phyloP scores from a whole-genome alignment of 257 asterid species.

The Nicotiana tomentosiformis region DNA sequence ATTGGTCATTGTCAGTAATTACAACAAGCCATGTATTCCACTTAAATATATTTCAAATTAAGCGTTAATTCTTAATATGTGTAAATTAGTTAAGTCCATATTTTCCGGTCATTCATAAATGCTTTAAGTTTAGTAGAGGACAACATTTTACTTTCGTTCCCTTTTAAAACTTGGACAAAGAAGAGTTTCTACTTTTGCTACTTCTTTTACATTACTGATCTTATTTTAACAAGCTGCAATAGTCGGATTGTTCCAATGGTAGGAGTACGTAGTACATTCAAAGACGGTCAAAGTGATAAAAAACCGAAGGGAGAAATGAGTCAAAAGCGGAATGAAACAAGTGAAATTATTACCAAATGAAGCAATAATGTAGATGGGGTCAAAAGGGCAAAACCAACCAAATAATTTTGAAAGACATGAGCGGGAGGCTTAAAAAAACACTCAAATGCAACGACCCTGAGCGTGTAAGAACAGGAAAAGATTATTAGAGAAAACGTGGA shows the following conservation, averaged over 20 bases:
- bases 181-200: background rate
- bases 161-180: background rate
- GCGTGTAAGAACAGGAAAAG: conserved; percentile 48
- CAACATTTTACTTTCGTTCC: background rate
- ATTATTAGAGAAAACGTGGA: conserved; percentile 20
- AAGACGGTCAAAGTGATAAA: background rate
- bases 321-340: background rate
- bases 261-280: too few species aligned
- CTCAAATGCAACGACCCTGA: conserved; percentile 12
- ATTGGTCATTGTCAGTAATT: too few species aligned
- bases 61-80: too few species aligned
- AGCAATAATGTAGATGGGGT: background rate
- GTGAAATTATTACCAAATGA: background rate
- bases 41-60: too few species aligned
- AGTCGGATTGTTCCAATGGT: background rate
- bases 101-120: too few species aligned
- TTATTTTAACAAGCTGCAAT: background rate
- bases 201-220: background rate
- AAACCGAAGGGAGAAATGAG: background rate
- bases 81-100: too few species aligned
- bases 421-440: conserved; percentile 11
- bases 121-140: background rate
- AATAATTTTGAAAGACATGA: background rate
- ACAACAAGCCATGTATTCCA: too few species aligned
- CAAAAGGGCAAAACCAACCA: conserved; percentile 10